Base-by-base conservation (phyloP, 2,329 filamentous ascomycete species). In the Colletotrichum australisinense region DNA sequence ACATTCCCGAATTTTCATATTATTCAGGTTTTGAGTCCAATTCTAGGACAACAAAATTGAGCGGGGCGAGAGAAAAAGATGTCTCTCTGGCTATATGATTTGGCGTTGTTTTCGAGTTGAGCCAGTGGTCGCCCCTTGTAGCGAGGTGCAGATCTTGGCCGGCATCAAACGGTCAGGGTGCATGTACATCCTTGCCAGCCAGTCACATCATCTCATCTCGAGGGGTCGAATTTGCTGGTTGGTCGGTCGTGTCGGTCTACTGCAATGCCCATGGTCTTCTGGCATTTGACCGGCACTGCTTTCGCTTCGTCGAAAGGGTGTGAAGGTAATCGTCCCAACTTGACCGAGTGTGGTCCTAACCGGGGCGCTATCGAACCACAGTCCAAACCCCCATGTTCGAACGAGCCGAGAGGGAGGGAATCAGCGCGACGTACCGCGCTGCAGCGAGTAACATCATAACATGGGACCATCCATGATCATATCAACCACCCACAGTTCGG, bases 261-360 rank as follows among this genome's bases (percentile, higher is more conserved):
- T 66, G 57, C 38, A 57, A 52, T 38, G 35, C 42, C 42, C n/a
- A 55, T 57, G 28, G 57, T 30, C 56, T 24, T 35, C 52, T 71
- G 67, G 60, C 52, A 57, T 60, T 70, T 72, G 68, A 72, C 62
- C 68, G 72, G 72, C 56, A 72, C 30, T 68, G 57, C 53, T 52
- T 49, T 74, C 68, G 56, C 63, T 68, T 67, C 57, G 63, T 63
- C 4, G 14, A 57, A 58, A 68, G 64, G 68, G 63, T 72, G 68
- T 72, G 67, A 59, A 60, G 63, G 38, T 58, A 72, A 72, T 72
- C 59, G 42, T 55, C 52, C 30, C 57, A 63, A 64, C 58, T 59
- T 72, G 49, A 72, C 72, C 68, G 63, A 70, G 60, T 70, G 60
- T 73, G 49, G 60, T 62, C 56, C 60, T 65, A 32, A 52, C 46